phyloP scores from a whole-genome alignment of 225 moss, liverwort and hornwort species.

The Bryoerythrophyllum caledonicum region DNA sequence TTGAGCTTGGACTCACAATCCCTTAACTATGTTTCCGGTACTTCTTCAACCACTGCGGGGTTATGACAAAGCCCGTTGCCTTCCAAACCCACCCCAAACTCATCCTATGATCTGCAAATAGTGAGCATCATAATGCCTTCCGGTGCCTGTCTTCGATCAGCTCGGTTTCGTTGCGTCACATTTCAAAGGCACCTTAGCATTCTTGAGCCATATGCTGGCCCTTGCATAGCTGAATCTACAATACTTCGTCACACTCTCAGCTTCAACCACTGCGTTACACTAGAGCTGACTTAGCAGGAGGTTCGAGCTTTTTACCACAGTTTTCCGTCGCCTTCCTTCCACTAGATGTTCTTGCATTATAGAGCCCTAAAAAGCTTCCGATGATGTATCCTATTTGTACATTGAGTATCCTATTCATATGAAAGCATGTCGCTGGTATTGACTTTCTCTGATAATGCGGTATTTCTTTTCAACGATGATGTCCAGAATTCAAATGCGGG shows the following conservation, averaged over 20 bases:
- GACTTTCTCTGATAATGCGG: neutral
- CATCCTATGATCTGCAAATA: constrained; percentile 3
- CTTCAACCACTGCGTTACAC: constrained; percentile 5
- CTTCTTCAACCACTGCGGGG: neutral
- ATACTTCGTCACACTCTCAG: neutral
- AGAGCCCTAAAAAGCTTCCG: neutral
- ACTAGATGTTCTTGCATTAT: neutral
- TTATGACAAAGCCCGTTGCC: constrained; percentile 2
- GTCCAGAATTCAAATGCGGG: neutral
- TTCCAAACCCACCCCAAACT: neutral
- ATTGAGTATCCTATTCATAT: neutral
- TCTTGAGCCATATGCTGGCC: neutral
- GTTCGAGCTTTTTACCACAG: neutral
- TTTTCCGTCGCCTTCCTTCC: neutral
- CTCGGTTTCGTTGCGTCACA: neutral
- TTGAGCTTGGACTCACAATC: constrained; percentile 4
- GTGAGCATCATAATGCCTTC: neutral
- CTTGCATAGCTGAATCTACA: constrained; percentile 13
- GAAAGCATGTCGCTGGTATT: neutral
- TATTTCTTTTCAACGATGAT: neutral
- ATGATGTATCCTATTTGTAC: constrained; percentile 15
- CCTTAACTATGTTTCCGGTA: neutral
- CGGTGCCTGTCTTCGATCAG: neutral
- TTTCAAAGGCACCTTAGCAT: neutral
- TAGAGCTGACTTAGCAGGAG: neutral